phyloP scores from a whole-genome alignment of 352 stramenopile genomes.

The Phytophthora citrophthora region DNA sequence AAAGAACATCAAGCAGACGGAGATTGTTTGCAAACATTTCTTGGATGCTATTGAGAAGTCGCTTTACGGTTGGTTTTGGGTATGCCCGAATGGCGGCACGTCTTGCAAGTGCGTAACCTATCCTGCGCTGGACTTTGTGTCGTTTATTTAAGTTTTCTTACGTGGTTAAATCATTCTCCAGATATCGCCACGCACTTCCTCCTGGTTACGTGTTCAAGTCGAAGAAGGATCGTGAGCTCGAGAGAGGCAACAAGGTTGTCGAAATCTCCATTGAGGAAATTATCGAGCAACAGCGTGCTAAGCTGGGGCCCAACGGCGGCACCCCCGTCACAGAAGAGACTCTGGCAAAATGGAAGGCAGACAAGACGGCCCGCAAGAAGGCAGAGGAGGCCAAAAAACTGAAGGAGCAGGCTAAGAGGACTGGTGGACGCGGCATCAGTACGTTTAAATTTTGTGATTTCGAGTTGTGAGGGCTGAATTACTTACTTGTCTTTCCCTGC shows the following conservation, averaged over 20 bases:
- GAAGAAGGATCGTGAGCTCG: constrained; percentile 83
- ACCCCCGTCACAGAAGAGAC: constrained; percentile 90
- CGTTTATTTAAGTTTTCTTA: not conserved
- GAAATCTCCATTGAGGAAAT: constrained; percentile 92
- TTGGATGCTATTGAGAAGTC: constrained; percentile 92
- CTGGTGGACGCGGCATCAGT: constrained; percentile 81
- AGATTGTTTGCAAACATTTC: constrained; percentile 92
- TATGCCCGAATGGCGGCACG: constrained; percentile 86
- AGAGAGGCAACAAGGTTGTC: constrained; percentile 84
- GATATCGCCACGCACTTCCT: constrained; percentile 87
- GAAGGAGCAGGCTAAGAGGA: constrained; percentile 90
- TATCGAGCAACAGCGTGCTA: constrained; percentile 90
- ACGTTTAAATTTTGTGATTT: constrained; percentile 42
- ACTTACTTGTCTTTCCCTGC: not conserved
- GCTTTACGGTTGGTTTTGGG: constrained; percentile 92
- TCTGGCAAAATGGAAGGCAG: constrained; percentile 91
- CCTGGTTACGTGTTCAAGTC: constrained; percentile 91
- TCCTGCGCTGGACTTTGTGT: constrained; percentile 2
- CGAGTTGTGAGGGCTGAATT: not conserved
- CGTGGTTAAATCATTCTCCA: constrained; percentile 16
- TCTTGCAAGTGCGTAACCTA: constrained; percentile 66
- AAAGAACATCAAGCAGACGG: constrained; percentile 81
- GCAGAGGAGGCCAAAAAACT: constrained; percentile 81
- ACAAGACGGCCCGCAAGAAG: constrained; percentile 78
- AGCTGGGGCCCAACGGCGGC: constrained; percentile 82